phyloP scores from a whole-genome alignment of 75 land plant species.

The Adiantum capillusveneris region DNA sequence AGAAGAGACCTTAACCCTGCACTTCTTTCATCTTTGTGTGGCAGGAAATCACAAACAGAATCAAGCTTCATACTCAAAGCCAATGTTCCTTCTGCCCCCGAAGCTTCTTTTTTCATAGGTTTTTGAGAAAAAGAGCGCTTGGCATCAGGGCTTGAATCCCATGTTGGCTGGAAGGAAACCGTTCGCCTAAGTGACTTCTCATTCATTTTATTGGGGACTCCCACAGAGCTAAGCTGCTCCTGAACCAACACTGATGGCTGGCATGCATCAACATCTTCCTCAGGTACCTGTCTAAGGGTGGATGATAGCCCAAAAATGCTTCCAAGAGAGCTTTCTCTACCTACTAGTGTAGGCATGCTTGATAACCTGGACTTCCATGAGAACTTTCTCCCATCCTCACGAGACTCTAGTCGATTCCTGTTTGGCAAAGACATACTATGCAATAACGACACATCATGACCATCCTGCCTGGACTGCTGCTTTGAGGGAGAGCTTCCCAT shows the following conservation, averaged over 20 bases:
- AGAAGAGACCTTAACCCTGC: background rate
- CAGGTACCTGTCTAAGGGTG: background rate
- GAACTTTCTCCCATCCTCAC: background rate
- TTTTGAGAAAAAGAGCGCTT: background rate
- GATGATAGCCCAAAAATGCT: background rate
- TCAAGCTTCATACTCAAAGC: background rate
- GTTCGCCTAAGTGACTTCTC: background rate
- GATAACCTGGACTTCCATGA: background rate
- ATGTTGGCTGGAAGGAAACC: background rate
- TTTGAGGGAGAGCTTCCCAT: constrained; percentile 2
- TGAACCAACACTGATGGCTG: background rate
- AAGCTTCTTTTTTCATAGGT: background rate
- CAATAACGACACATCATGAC: background rate
- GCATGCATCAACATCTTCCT: background rate
- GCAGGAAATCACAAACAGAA: background rate
- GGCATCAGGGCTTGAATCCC: background rate
- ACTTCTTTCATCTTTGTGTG: background rate
- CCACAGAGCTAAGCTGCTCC: background rate
- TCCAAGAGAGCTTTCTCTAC: background rate
- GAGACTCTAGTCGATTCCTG: background rate
- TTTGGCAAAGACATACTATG: background rate
- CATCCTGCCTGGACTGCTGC: background rate
- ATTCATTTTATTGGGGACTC: background rate
- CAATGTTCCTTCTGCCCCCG: background rate
- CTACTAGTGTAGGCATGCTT: background rate